Percentiles rank a stretch among this genome's conserved stretches.
phyloP scores from a whole-genome alignment of 805 yeast genomes.

The Tetrapisispora pingtungensis region DNA sequence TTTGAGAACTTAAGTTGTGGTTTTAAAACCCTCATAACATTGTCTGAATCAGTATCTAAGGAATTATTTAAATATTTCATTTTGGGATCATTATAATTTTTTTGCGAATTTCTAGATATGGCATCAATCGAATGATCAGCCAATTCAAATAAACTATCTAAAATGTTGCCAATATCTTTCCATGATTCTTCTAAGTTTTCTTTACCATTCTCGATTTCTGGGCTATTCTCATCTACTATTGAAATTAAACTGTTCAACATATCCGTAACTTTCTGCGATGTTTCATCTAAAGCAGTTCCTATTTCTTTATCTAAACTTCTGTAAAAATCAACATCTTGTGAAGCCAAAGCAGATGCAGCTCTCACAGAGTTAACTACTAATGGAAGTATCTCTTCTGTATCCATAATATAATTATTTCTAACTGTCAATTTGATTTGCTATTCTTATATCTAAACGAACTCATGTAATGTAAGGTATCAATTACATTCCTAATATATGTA shows the following conservation, averaged over 20 bases:
- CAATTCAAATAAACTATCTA: conserved; percentile 69
- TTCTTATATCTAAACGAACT: no score
- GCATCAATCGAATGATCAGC: conserved; percentile 59
- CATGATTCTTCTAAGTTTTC: conserved; percentile 43
- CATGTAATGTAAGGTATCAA: no score
- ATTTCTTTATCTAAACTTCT: conserved; percentile 47
- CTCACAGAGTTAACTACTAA: conserved; percentile 39
- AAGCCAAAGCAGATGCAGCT: conserved; percentile 57
- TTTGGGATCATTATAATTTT: conserved; percentile 12
- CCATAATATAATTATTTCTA: neutral
- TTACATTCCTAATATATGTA: no score
- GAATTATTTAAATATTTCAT: conserved; percentile 46
- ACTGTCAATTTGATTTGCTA: no score
- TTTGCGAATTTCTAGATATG: conserved; percentile 15
- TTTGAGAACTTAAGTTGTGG: conserved; percentile 59
- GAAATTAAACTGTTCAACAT: conserved; percentile 39
- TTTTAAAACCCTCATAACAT: conserved; percentile 36
- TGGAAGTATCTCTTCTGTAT: conserved; percentile 4
- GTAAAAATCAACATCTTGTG: conserved; percentile 74
- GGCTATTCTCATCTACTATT: conserved; percentile 29
- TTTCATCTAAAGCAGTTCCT: conserved; percentile 30
- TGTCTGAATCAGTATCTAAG: conserved; percentile 9
- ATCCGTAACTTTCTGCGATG: conserved; percentile 35
- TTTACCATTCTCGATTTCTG: conserved; percentile 26
- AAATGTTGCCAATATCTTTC: conserved; percentile 48